Percentiles rank a stretch among this genome's conserved stretches.
phyloP scores from a whole-genome alignment of 2,329 filamentous ascomycete genomes.

The Aaosphaeria arxii region DNA sequence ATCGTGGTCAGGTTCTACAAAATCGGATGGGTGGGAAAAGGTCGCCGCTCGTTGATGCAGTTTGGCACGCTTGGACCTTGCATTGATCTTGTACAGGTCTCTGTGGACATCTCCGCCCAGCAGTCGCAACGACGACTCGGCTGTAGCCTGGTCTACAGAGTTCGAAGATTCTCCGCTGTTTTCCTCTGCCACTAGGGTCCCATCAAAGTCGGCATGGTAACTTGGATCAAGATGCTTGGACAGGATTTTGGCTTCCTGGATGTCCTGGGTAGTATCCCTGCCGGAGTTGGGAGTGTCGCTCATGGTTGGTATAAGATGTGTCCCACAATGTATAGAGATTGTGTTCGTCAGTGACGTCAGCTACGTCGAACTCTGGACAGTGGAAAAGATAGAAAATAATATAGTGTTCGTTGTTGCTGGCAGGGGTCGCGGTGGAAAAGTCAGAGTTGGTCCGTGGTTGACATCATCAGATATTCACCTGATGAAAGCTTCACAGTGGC shows the following conservation, averaged over 20 bases:
- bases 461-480: conserved; percentile 15
- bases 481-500: too few relatives aligned
- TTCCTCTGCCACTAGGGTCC: conserved; percentile 19
- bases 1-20: conserved; percentile 29
- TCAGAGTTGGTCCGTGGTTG: conserved; percentile 27
- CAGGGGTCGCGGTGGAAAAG: conserved; percentile 11
- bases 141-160: conserved; percentile 14
- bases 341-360: not conserved
- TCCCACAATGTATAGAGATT: not conserved
- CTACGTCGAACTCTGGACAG: too few relatives aligned
- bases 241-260: conserved; percentile 36
- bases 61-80: conserved; percentile 47
- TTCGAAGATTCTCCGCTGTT: conserved; percentile 23
- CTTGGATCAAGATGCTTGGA: conserved; percentile 41
- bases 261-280: conserved; percentile 22
- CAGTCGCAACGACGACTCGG: conserved; percentile 66
- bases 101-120: conserved; percentile 78
- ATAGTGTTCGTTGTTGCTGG: not conserved
- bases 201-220: conserved; percentile 45
- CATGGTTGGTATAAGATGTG: conserved; percentile 12
- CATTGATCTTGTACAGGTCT: conserved; percentile 71
- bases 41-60: conserved; percentile 60
- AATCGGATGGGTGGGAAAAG: conserved; percentile 56
- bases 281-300: conserved; percentile 20
- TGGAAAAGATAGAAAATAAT: not conserved